Conservation (phyloP, 192 early-diverging fungal species). For the Fimicolochytrium jonesii region DNA sequence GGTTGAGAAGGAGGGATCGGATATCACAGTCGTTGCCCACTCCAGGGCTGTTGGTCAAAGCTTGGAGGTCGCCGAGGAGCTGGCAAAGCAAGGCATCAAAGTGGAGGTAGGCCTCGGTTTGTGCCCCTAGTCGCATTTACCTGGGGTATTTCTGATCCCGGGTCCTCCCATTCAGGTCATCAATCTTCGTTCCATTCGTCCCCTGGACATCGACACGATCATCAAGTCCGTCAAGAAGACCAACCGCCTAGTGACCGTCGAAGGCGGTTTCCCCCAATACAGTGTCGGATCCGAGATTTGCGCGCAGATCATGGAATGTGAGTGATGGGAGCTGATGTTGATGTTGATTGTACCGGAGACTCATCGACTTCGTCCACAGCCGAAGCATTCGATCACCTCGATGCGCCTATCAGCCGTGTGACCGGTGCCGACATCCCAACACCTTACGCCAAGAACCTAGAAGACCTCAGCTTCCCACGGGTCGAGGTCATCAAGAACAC, state of each 20-base stretch:
- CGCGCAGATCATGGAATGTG: slow-evolving; percentile 93
- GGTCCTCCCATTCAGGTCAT: slow-evolving; percentile 62
- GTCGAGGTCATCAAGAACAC: slow-evolving; percentile 78
- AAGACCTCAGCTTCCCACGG: slow-evolving; percentile 81
- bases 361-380: too few relatives aligned
- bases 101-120: slow-evolving; percentile 22
- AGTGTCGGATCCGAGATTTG: slow-evolving; percentile 93
- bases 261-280: slow-evolving; percentile 92
- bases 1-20: slow-evolving; percentile 61
- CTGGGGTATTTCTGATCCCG: not conserved
- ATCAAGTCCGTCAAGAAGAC: slow-evolving; percentile 96
- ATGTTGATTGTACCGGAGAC: too few relatives aligned
- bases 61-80: slow-evolving; percentile 81
- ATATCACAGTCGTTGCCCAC: slow-evolving; percentile 93
- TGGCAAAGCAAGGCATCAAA: slow-evolving; percentile 69
- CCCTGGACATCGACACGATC: slow-evolving; percentile 88
- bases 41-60: slow-evolving; percentile 82
- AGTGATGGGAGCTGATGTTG: slow-evolving; percentile 27
- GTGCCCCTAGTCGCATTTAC: not conserved
- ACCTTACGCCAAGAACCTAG: slow-evolving; percentile 94
- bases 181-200: slow-evolving; percentile 97
- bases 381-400: slow-evolving; percentile 92
- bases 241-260: slow-evolving; percentile 92
- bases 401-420: slow-evolving; percentile 88
- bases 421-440: slow-evolving; percentile 97